Evolutionary conservation across 306 rosid genomes (phyloP).

Genomic region (peach (Prunus persica)): Prunus_persica_NCBIv2 NC_034016.1:19802501-19803000

Average conservation of each 20-base stretch:
- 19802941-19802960: constrained; percentile 93
- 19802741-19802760: constrained; percentile 93
- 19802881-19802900: neutral
- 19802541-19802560: neutral
- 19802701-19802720: constrained; percentile 83
- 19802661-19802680: neutral
- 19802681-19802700: neutral
- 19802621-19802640: neutral
- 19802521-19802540: neutral
- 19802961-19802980: constrained; percentile 90
- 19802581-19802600: neutral
- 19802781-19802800: constrained; percentile 82
- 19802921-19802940: constrained; percentile 46
- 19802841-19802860: constrained; percentile 87
- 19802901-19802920: constrained; percentile 31
- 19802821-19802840: constrained; percentile 93
- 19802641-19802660: neutral
- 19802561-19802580: neutral
- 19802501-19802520: neutral
- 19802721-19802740: constrained; percentile 94
- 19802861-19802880: constrained; percentile 8
- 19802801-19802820: constrained; percentile 98
- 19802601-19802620: neutral
- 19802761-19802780: constrained; percentile 69
- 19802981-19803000: constrained; percentile 97